Evolutionary conservation across 2,329 filamentous ascomycete genomes (phyloP), one percentile per base, ranked within the genome.

Genomic region (Colletotrichum higginsianum): DNA sequence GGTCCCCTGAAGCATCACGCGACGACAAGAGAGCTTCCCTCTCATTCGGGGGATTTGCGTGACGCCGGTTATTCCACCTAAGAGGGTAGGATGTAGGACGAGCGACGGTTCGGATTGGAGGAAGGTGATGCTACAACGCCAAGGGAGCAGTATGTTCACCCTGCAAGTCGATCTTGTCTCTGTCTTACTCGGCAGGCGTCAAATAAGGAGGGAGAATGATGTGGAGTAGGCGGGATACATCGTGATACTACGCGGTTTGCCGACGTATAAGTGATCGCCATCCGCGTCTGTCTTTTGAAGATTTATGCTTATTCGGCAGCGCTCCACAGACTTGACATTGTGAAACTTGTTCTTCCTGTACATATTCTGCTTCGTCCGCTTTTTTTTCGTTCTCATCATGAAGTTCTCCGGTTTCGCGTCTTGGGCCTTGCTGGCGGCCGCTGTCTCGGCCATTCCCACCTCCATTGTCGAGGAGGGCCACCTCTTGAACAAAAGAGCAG

Each of bases 401-500:
- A 72, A 62, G 61, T 18, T 72, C 44, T 26, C 40, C 8, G 46
- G 23, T 9, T 16, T 72, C 18, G 60, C 55, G 40, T 46, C 64
- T 13, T 65, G 65, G 49, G 68, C 64, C 16, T 16, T 72, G 13
- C 47, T 73, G 55, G 64, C 61, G 16, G 58, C 55, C 16, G 56
- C 58, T 6, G 64, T 46, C 1, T 66, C 61, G 52, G 68, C 68
- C 8, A 53, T 64, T 13, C 72, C 72, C 12, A 67, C 72, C 15
- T 55, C 62, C 4, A 56, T 55, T 3, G 12, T 6, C 26, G 47
- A 61, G 21, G 49, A 66, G 38, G 62, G 40, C 30, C 55, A 62
- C 13, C 16, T 61, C 5, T 26, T 73, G 23, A 63, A 53, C 56
- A 73, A 73, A 50, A 46, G 68, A 44, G 72, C 72, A 1, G 65